Evolutionary conservation across 1,284 basidiomycete genomes (phyloP).

Genomic region (Porodaedalea pini): DNA sequence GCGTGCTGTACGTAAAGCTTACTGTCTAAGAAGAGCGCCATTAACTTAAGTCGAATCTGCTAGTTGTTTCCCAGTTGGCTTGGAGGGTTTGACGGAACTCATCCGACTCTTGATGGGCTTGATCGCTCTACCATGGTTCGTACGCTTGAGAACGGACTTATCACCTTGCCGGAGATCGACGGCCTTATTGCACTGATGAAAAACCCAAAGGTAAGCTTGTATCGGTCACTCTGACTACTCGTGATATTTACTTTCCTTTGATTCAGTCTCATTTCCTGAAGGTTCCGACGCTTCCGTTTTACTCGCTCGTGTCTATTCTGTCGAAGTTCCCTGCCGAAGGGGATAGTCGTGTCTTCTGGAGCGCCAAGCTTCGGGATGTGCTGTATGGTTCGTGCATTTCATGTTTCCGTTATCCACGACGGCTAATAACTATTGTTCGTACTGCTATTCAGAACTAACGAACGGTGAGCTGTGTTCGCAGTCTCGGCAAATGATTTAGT

Average conservation of each 20-base stretch:
- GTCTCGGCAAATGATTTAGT: not conserved
- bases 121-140: constrained; percentile 51
- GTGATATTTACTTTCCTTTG: not conserved
- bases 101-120: constrained; percentile 61
- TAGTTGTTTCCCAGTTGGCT: constrained; percentile 77
- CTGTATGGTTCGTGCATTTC: constrained; percentile 52
- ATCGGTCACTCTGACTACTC: not conserved
- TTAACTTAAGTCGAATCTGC: not conserved
- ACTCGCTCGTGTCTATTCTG: constrained; percentile 65
- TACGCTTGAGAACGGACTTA: constrained; percentile 56
- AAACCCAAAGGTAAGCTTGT: constrained; percentile 61
- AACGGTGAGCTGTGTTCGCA: constrained; percentile 4
- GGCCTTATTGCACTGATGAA: constrained; percentile 63
- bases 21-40: not conserved
- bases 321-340: constrained; percentile 71
- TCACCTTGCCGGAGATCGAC: constrained; percentile 62
- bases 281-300: constrained; percentile 74
- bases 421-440: constrained; percentile 24
- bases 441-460: not conserved
- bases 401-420: constrained; percentile 19
- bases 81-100: constrained; percentile 65
- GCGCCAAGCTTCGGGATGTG: constrained; percentile 51
- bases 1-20: constrained; percentile 52
- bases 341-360: constrained; percentile 71
- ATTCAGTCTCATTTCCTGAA: constrained; percentile 76